Conservation (phyloP, 352 stramenopile genomes). For the Phytopythium oedochilum region DNA sequence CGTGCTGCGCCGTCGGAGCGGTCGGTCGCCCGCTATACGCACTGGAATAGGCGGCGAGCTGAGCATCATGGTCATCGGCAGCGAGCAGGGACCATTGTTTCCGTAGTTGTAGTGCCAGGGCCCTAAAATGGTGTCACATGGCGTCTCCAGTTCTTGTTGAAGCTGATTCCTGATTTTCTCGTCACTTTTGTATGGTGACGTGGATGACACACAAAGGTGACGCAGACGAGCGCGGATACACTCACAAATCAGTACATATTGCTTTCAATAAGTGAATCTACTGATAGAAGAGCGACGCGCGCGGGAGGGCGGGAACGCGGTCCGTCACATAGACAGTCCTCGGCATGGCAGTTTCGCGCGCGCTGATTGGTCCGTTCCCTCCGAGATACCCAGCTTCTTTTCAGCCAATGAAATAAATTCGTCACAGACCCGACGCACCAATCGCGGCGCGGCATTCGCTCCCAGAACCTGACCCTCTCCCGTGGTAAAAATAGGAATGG, state of each 20-base stretch:
- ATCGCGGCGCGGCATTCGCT: no score
- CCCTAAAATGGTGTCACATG: no score
- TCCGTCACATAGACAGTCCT: neutral
- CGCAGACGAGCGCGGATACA: neutral
- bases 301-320: neutral
- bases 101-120: neutral
- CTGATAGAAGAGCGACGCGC: neutral
- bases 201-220: neutral
- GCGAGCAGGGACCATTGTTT: neutral
- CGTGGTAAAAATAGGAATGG: neutral
- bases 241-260: neutral
- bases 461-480: neutral
- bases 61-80: conserved; percentile 6
- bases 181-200: no score
- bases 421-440: neutral
- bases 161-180: no score
- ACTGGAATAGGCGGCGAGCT: neutral
- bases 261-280: neutral
- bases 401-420: neutral
- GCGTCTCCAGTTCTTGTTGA: no score
- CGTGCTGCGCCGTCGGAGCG: neutral
- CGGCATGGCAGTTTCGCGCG: neutral
- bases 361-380: neutral
- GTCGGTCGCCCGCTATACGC: neutral
- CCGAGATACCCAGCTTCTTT: neutral